A percentile compares a stretch with the other conserved stretches of the same genome.
phyloP scores from a whole-genome alignment of 345 rosid species.

The Camelina neglecta region DNA sequence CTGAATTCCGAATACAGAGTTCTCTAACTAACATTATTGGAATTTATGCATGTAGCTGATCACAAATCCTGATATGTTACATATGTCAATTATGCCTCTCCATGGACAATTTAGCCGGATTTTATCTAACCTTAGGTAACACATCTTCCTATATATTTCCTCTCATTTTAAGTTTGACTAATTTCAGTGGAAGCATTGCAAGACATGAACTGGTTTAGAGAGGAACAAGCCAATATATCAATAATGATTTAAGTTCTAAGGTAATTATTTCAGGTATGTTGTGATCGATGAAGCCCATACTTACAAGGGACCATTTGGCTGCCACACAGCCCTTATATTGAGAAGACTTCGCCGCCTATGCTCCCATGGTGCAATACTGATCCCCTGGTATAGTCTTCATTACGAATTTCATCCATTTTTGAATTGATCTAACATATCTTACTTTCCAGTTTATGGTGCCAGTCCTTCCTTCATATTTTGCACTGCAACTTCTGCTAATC shows the following conservation, averaged over 20 bases:
- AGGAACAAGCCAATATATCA: constrained; percentile 9
- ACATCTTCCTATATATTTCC: constrained; percentile 1
- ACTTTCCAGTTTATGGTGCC: constrained; percentile 71
- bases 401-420: not conserved
- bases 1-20: constrained; percentile 24
- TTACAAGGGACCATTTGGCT: constrained; percentile 97
- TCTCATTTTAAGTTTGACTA: constrained; percentile 10
- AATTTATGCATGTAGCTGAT: constrained; percentile 65
- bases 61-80: constrained; percentile 98
- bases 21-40: constrained; percentile 27
- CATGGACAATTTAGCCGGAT: constrained; percentile 80
- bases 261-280: constrained; percentile 58
- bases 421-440: constrained; percentile 25
- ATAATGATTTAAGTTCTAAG: not conserved
- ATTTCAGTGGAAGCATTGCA: constrained; percentile 1
- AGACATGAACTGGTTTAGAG: constrained; percentile 19
- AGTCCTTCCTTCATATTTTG: constrained; percentile 84
- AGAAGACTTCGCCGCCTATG: constrained; percentile 92
- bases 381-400: constrained; percentile 3
- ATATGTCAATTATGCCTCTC: constrained; percentile 79
- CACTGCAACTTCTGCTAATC: constrained; percentile 97
- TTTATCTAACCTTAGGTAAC: constrained; percentile 82
- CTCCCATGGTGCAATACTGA: constrained; percentile 64
- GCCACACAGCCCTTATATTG: constrained; percentile 91
- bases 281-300: constrained; percentile 96